Conservation (phyloP, 345 rosid species). For the Rhodamnia argentea region DNA sequence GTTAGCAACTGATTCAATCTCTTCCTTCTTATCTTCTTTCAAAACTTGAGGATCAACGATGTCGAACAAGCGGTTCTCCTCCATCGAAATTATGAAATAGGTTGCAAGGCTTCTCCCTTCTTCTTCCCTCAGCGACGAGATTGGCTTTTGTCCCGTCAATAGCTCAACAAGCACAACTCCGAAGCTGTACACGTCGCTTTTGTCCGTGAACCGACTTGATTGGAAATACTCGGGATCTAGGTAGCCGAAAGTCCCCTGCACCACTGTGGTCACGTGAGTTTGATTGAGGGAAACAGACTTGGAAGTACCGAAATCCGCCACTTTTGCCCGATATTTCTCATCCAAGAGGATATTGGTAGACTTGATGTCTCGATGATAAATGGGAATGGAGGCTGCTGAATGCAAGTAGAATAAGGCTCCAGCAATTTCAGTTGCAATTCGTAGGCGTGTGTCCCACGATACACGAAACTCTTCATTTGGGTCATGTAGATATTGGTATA, state of each 20-base stretch:
- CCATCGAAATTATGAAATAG: background rate
- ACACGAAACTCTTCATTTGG: background rate
- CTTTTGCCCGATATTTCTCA: background rate
- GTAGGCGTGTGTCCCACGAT: background rate
- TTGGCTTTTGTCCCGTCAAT: background rate
- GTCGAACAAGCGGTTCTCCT: background rate
- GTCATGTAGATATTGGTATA: background rate
- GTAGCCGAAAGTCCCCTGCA: background rate
- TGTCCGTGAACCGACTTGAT: background rate
- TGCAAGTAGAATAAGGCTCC: conserved; percentile 4
- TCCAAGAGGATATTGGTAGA: background rate
- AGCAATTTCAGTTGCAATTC: background rate
- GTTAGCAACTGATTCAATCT: background rate
- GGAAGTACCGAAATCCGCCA: background rate
- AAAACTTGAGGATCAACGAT: background rate
- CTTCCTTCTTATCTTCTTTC: background rate
- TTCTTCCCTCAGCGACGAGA: background rate
- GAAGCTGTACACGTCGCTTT: background rate
- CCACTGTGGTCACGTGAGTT: conserved; percentile 6
- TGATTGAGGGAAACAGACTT: background rate
- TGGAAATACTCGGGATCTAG: background rate
- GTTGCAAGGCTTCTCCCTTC: background rate
- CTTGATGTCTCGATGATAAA: background rate
- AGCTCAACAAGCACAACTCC: background rate
- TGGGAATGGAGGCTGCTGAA: background rate